Percentiles rank a stretch among this genome's conserved stretches.
These are phyloP conservation scores for Fraxinus velutina DNA, from an alignment of 305 asterid species.

Conservation along the genomic window DNA sequence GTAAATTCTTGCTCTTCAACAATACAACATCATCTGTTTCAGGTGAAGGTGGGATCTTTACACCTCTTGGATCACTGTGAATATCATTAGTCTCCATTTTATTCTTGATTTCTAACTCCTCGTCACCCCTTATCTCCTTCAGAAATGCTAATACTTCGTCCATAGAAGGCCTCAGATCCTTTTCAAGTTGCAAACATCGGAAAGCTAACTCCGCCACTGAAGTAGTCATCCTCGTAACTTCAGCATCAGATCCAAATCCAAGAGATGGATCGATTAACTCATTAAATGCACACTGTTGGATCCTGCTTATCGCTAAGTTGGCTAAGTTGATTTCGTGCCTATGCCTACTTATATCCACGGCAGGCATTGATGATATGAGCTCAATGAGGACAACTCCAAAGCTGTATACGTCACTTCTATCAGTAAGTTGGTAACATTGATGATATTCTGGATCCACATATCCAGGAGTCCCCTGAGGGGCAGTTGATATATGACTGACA, in stretches of 20 bases:
- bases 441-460: constrained; percentile 82
- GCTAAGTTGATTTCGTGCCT: constrained; percentile 66
- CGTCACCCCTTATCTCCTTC: constrained; percentile 36
- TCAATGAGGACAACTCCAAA: constrained; percentile 74
- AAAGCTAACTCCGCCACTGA: constrained; percentile 73
- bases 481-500: constrained; percentile 72
- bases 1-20: constrained; percentile 7
- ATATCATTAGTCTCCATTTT: neutral
- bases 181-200: constrained; percentile 66
- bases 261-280: constrained; percentile 61
- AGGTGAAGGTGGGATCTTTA: constrained; percentile 17
- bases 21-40: constrained; percentile 26
- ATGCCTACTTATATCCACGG: constrained; percentile 62
- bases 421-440: constrained; percentile 61
- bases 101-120: constrained; percentile 16
- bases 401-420: constrained; percentile 73
- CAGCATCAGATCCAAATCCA: constrained; percentile 43
- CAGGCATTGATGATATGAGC: constrained; percentile 74
- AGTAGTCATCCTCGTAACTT: constrained; percentile 56
- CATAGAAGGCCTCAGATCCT: constrained; percentile 75
- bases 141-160: constrained; percentile 47
- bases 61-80: neutral
- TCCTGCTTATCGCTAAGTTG: constrained; percentile 54
- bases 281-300: constrained; percentile 44
- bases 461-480: constrained; percentile 87